Base-by-base conservation (phyloP, 164 flowering plant genomes). In the Nelumbo lutea region DNA sequence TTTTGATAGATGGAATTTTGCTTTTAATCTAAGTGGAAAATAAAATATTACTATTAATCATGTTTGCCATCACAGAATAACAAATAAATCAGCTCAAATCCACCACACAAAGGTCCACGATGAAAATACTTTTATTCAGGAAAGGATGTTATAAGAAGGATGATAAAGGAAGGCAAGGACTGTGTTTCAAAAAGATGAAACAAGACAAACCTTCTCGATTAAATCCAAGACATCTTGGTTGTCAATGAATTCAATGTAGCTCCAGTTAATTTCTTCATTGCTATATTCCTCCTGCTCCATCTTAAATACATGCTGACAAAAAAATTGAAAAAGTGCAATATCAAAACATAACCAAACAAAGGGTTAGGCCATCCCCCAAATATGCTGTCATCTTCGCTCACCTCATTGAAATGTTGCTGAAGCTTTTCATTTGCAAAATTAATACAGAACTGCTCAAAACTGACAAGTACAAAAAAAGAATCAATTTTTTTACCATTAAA, bases 371-470 rank as follows among this genome's bases (percentile, higher is more conserved):
- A 64, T 40, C 47, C 53, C 42, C 62, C n/a, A 64, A 27, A 27
- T 27, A 27, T 27, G 27, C 27, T 53, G 52, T 56, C 9, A 55
- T 27, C 62, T 40, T 43, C 65, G 42, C 72, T 1, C 51, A 93
- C 98, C 97, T 93, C 97, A 79, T 93, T 93, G 73, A 93, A 93
- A 83, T 93, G 97, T 71, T 93, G 98, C 78, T 93, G 98, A 77
- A 93, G 96, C 80, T 90, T 93, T 77, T 93, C 98, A 80, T 93
- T 93, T n/a, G 98, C 98, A 81, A 89, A 93, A 71, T 93, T 93
- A 72, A 93, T 93, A 80, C 98, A 93, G 72, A 93, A 93, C 77
- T 93, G 98, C 83, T 93, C 98, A 77, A 93, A 93, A 75, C 98
- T 93, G 88, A 62, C 51, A 43, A 56, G 43, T 40, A 67, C 27